Conservation (phyloP, 148 eudicot genomes). For the Spergularia marina region DNA sequence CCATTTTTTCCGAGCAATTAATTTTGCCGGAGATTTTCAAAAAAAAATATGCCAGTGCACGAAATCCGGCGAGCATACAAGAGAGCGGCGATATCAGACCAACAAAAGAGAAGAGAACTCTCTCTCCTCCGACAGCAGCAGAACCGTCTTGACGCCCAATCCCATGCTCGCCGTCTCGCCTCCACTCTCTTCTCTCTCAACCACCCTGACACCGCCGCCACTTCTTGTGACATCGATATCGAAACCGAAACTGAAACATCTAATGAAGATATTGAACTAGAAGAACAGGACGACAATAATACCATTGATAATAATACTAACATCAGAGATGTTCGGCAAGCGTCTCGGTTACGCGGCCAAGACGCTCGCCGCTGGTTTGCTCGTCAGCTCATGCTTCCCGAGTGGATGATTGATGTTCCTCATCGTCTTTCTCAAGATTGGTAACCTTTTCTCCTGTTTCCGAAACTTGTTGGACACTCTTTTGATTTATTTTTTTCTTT, state of each 20-base stretch:
- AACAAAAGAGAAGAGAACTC: slow-evolving; percentile 75
- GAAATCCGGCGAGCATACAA: slow-evolving; percentile 84
- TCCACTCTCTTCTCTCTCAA: slow-evolving; percentile 58
- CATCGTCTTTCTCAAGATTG: slow-evolving; percentile 56
- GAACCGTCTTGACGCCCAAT: slow-evolving; percentile 74
- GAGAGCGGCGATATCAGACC: slow-evolving; percentile 78
- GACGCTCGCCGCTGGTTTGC: slow-evolving; percentile 83
- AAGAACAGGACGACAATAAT: slow-evolving; percentile 19
- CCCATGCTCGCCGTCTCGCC: slow-evolving; percentile 77
- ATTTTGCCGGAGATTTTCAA: too few relatives aligned
- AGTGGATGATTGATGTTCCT: slow-evolving; percentile 97
- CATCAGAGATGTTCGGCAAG: slow-evolving; percentile 57
- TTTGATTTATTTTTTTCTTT: neutral
- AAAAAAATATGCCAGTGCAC: slow-evolving; percentile 72
- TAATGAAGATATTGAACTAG: slow-evolving; percentile 5
- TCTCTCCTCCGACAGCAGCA: slow-evolving; percentile 80
- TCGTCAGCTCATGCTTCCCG: slow-evolving; percentile 92
- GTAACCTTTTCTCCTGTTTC: slow-evolving; percentile 24
- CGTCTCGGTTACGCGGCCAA: slow-evolving; percentile 57
- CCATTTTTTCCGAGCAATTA: too few relatives aligned
- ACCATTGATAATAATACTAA: slow-evolving; percentile 18
- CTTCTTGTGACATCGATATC: slow-evolving; percentile 20
- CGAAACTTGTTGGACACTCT: neutral
- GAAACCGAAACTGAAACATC: slow-evolving; percentile 15
- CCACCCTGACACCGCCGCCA: slow-evolving; percentile 9